Base-by-base conservation (phyloP, 352 stramenopile genomes). In the Pilasporangium apinafurcum region DNA sequence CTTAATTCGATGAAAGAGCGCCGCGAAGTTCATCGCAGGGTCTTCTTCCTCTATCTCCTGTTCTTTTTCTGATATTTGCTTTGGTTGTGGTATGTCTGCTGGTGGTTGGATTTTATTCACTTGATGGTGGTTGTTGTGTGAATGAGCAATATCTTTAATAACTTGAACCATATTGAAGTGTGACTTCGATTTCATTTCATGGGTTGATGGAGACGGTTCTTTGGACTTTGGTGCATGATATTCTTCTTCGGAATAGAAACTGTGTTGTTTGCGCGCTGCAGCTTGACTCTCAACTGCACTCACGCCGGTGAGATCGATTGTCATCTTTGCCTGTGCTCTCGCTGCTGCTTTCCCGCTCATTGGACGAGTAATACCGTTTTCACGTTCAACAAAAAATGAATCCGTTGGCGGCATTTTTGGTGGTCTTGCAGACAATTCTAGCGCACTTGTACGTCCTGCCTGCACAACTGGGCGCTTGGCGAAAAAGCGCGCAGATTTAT, bases 1-100 rank as follows among this genome's bases (percentile, higher is more conserved):
- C 39, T 91, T 91, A 49, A 95, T 92, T 25, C 83, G 79, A 49
- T 86, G 65, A 26, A 91, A 91, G 3, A 89, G 55, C 7, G 68
- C 62, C 8, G 81, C 75, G 21, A 85, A 77, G 12, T 69, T 74
- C 22, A 75, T 41, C 36, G 62, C 56, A 12, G 52, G 42, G 44
- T 81, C 65, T n/a, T n/a, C n/a, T n/a, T n/a, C n/a, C 16, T 83
- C 63, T 9, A 79, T 66, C n/a, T 76, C 58, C 16, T 84, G 62
- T 2, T 83, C 69, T 34, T 76, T 51, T 2, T 61, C 44, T 20
- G 51, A 17, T 8, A 18, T 16, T 18, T 56, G 48, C 21, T 58
- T 33, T 21, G 12, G 34, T n/a, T n/a, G n/a, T 10, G 30, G 30
- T 17, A 30, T 26, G 8, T 44, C 35, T 0, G 22, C 34, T 21